These are phyloP conservation scores for Alternaria sp. DNA, from an alignment of 2,329 filamentous ascomycete species.

Conservation along the genomic window DNA sequence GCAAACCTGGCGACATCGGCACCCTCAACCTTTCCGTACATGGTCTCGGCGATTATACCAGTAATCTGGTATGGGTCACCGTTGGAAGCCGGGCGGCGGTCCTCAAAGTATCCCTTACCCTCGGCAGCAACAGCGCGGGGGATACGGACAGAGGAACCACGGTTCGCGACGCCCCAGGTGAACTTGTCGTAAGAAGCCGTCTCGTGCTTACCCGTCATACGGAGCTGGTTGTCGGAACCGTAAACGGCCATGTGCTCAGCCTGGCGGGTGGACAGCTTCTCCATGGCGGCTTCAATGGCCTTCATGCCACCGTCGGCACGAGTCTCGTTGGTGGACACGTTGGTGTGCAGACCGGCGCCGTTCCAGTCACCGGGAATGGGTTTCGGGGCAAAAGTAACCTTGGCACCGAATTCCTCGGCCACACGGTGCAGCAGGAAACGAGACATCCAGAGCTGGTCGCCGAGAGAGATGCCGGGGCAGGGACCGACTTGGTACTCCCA, in stretches of 20 bases:
- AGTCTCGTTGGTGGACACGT: constrained; percentile 92
- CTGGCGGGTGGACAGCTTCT: constrained; percentile 61
- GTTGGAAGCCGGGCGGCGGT: constrained; percentile 74
- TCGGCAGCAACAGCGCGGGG: constrained; percentile 84
- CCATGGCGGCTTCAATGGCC: constrained; percentile 81
- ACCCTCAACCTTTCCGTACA: constrained; percentile 61
- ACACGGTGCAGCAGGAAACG: constrained; percentile 90
- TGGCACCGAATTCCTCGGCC: constrained; percentile 94
- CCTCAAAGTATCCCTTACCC: constrained; percentile 93
- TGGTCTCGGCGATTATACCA: constrained; percentile 79
- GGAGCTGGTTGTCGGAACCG: constrained; percentile 93
- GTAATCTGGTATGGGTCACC: constrained; percentile 87
- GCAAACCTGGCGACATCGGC: constrained; percentile 55
- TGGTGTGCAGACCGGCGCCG: constrained; percentile 90
- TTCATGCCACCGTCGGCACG: constrained; percentile 94
- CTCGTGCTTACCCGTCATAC: constrained; percentile 93
- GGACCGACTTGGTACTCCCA: constrained; percentile 99
- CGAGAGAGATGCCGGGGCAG: constrained; percentile 84
- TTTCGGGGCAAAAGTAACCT: constrained; percentile 96
- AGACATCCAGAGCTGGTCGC: constrained; percentile 95
- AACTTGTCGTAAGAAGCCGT: constrained; percentile 94
- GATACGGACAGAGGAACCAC: constrained; percentile 92
- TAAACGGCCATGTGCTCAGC: constrained; percentile 80
- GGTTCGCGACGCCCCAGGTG: constrained; percentile 93
- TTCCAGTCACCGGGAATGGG: constrained; percentile 97